Percentiles rank a stretch among this genome's conserved stretches.
Conservation (phyloP, 305 asterid genomes). For the Vinca major region DNA sequence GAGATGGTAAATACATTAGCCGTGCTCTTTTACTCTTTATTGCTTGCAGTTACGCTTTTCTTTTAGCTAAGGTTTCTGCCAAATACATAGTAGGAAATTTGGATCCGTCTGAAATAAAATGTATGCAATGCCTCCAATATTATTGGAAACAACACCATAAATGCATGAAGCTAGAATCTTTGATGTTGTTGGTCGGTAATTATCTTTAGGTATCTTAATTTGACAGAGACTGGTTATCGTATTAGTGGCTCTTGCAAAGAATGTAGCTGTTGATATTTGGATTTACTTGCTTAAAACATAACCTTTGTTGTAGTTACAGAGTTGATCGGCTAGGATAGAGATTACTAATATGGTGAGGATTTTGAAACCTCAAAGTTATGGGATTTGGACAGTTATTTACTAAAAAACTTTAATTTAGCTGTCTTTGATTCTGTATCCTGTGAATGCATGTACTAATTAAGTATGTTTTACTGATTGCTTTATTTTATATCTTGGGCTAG, state of each 20-base stretch:
- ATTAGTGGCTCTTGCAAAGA: background rate
- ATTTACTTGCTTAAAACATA: background rate
- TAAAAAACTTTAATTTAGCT: background rate
- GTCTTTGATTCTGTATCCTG: background rate
- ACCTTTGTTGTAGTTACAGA: background rate
- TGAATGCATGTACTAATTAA: background rate
- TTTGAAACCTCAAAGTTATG: background rate
- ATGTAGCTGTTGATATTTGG: background rate
- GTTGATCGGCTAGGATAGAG: background rate
- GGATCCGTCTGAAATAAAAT: background rate
- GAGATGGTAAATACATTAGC: background rate
- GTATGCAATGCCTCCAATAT: background rate
- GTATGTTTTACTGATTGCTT: background rate
- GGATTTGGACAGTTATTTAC: conserved; percentile 11
- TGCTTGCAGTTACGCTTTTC: conserved; percentile 2
- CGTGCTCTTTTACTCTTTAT: background rate
- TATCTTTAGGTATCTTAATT: background rate
- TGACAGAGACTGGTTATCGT: background rate
- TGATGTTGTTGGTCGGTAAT: background rate
- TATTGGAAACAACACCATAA: background rate
- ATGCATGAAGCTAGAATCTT: background rate
- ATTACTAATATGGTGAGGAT: background rate
- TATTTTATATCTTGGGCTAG: background rate
- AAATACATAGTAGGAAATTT: background rate
- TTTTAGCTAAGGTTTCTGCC: background rate